A percentile compares a stretch with the other conserved stretches of the same genome.
Conservation (phyloP, 2,329 filamentous ascomycete genomes). For the Orbilia brochopaga region DNA sequence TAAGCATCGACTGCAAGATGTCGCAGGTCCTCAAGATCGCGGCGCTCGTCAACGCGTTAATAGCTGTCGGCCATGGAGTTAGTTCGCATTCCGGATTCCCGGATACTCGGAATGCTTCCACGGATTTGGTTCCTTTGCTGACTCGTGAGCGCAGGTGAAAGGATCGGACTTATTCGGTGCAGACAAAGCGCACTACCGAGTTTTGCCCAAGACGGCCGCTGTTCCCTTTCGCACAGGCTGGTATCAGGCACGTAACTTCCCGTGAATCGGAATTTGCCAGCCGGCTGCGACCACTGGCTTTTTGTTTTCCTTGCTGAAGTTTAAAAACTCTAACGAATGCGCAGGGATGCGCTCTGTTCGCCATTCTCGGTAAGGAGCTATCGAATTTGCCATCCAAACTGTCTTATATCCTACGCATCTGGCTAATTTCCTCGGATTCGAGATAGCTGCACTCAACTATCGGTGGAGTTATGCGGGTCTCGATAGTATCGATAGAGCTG, state of each 20-base stretch:
- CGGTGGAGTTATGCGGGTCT: conserved; percentile 27
- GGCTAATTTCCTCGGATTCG: neutral
- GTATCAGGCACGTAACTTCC: conserved; percentile 19
- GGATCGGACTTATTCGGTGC: conserved; percentile 22
- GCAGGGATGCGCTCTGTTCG: conserved; percentile 29
- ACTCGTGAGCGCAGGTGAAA: conserved; percentile 10
- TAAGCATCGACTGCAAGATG: conserved; percentile 18
- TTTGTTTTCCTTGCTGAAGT: neutral
- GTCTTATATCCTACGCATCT: too few species aligned
- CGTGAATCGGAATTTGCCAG: neutral
- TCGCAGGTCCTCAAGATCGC: conserved; percentile 20
- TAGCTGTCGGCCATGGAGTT: conserved; percentile 31
- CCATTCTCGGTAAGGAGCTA: conserved; percentile 26
- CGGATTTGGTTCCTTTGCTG: neutral
- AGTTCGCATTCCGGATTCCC: neutral
- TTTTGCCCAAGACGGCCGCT: conserved; percentile 16
- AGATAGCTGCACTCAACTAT: conserved; percentile 24
- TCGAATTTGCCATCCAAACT: too few species aligned
- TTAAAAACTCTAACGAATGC: neutral
- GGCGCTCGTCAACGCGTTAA: conserved; percentile 24
- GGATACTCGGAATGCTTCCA: neutral
- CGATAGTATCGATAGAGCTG: conserved; percentile 12
- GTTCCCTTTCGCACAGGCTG: conserved; percentile 33
- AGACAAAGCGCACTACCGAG: conserved; percentile 11
- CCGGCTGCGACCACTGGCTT: too few species aligned